phyloP scores from a whole-genome alignment of 352 stramenopile genomes.

The Achlya hypogyna region DNA sequence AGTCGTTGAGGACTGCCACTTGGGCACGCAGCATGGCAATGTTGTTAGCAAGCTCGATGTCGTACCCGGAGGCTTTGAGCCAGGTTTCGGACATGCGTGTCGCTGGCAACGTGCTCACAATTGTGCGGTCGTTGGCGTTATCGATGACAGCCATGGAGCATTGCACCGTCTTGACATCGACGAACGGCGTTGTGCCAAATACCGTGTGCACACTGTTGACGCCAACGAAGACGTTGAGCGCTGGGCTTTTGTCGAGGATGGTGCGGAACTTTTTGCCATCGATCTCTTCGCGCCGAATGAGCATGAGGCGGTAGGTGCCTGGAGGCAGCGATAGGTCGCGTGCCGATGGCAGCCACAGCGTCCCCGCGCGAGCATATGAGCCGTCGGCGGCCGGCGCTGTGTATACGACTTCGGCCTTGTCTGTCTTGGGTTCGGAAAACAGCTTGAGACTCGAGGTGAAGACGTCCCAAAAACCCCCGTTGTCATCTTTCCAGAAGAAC shows the following conservation, averaged over 20 bases:
- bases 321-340: background rate
- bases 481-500: constrained; percentile 28
- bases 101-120: background rate
- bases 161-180: constrained; percentile 35
- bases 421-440: background rate
- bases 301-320: background rate
- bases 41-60: background rate
- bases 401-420: background rate
- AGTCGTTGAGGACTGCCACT: background rate
- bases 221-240: constrained; percentile 33
- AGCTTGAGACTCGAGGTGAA: background rate
- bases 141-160: constrained; percentile 3
- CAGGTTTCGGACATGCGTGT: background rate
- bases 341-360: background rate
- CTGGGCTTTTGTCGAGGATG: constrained; percentile 24
- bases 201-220: constrained; percentile 45
- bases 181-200: constrained; percentile 46
- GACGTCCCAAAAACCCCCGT: background rate
- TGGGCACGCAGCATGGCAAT: background rate
- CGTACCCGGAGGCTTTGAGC: background rate
- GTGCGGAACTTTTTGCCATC: constrained; percentile 26
- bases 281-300: background rate
- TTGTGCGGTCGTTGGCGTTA: background rate
- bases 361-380: background rate
- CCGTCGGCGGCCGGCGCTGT: background rate